Evolutionary conservation across 768 basidiomycete genomes (phyloP), one percentile per base, ranked within the genome.

Genomic region (Suillus decipiens): DNA sequence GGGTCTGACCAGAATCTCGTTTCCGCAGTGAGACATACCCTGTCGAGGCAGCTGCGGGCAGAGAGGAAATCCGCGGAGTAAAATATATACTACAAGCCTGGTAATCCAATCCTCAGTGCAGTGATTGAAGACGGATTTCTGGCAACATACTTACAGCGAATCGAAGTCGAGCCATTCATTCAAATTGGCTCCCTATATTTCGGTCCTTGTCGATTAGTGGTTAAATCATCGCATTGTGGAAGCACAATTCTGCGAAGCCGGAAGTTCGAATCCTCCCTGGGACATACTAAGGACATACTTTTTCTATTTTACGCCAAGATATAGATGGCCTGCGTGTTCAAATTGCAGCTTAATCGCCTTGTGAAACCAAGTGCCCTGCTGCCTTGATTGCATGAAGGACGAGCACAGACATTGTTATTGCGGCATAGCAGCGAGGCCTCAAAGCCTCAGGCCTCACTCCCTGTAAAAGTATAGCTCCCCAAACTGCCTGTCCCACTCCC

Each of bases 401-500:
- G 24, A 12, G 33, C 19, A 33, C 5, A 28, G 1, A 9, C 15
- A 28, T 39, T 14, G 37, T 37, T 37, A 39, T 24, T 17, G 14
- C 15, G 24, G 14, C 8, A 36, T 34, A 24, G 36, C 24, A 56
- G 8, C 36, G 22, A 55, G 36, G 22, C 36, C 22, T 56, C 36
- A 24, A 11, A 10, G 28, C 28, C 10, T 47, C 14, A 48, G 10
- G 24, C 39, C 39, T 57, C 56, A 19, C 56, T 57, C 5, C 56
- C 56, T 8, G 56, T 57, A 42, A 57, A 57, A 12, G 56, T 31
- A 28, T 57, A 57, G 24, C 56, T 57, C 17, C 56, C 56, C 17
- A 57, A 57, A 11, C 56, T 57, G 10, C 85, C 85, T 41, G 83
- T 85, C 39, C 66, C 72, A 39, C 56, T 57, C 41, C 73, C 78